These are phyloP conservation scores for Clathrus columnatus DNA, from an alignment of 768 basidiomycete genomes.

Conservation along the genomic window DNA sequence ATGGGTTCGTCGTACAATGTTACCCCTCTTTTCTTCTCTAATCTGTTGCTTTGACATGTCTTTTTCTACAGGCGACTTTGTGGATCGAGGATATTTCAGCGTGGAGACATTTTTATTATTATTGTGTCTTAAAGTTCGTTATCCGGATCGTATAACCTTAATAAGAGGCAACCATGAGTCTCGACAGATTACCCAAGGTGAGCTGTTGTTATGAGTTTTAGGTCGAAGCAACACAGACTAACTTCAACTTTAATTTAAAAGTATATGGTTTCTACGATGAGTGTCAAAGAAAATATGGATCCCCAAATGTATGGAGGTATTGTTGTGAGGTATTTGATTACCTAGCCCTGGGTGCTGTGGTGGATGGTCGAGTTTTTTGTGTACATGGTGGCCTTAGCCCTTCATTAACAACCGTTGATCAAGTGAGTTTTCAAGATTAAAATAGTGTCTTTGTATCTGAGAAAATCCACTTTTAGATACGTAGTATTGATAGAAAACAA, in stretches of 20 bases:
- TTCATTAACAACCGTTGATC: conserved; percentile 76
- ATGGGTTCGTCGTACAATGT: conserved; percentile 57
- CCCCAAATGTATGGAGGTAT: conserved; percentile 92
- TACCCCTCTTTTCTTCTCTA: conserved; percentile 11
- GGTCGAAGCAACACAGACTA: not conserved
- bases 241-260: not conserved
- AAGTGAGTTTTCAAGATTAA: conserved; percentile 45
- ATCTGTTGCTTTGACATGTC: not conserved
- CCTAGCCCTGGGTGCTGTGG: conserved; percentile 86
- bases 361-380: conserved; percentile 96
- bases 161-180: conserved; percentile 98
- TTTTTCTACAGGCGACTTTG: conserved; percentile 76
- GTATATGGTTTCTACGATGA: conserved; percentile 95
- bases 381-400: conserved; percentile 96
- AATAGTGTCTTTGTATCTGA: not conserved
- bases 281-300: conserved; percentile 92
- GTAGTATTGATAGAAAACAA: conserved; percentile 89
- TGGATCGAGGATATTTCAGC: conserved; percentile 94
- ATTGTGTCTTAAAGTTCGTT: conserved; percentile 92
- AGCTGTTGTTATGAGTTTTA: conserved; percentile 26
- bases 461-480: conserved; percentile 45
- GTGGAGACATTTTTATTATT: conserved; percentile 95
- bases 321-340: conserved; percentile 99
- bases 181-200: conserved; percentile 83
- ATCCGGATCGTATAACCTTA: conserved; percentile 94